Percentiles rank a stretch among this genome's conserved stretches.
Evolutionary conservation across 108 stramenopile species (phyloP).

Genomic region (Skeletonema grethae): DNA sequence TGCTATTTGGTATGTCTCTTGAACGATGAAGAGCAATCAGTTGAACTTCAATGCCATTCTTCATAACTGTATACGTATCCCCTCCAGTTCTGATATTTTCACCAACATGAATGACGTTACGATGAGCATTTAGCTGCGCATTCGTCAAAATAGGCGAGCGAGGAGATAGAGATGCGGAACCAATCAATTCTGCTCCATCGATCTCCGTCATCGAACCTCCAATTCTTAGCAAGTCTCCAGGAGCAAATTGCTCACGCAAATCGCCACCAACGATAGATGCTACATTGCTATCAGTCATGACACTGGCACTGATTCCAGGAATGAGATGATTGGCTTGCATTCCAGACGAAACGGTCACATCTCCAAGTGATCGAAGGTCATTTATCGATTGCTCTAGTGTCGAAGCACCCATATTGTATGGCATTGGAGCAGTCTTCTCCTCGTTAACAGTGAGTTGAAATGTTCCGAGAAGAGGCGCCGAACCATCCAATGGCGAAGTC

Average conservation of each 20-base stretch:
- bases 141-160: constrained; percentile 38
- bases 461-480: constrained; percentile 41
- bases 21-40: constrained; percentile 50
- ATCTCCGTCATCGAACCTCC: constrained; percentile 43
- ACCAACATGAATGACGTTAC: constrained; percentile 47
- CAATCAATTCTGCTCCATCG: constrained; percentile 57
- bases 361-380: constrained; percentile 57
- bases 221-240: constrained; percentile 69
- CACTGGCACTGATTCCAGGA: constrained; percentile 52
- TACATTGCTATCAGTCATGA: constrained; percentile 43
- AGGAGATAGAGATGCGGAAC: constrained; percentile 21
- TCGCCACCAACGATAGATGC: constrained; percentile 48
- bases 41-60: constrained; percentile 71
- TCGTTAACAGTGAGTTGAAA: constrained; percentile 35
- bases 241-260: constrained; percentile 58
- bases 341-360: constrained; percentile 49
- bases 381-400: constrained; percentile 59
- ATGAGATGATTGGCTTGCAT: constrained; percentile 45
- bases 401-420: constrained; percentile 49
- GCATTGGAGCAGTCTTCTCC: constrained; percentile 51
- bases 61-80: constrained; percentile 39
- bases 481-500: constrained; percentile 46
- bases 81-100: constrained; percentile 56
- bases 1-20: constrained; percentile 23
- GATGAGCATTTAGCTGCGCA: constrained; percentile 23